Base-by-base conservation (phyloP, 495 filamentous ascomycete species). In the Zalerion maritima region DNA sequence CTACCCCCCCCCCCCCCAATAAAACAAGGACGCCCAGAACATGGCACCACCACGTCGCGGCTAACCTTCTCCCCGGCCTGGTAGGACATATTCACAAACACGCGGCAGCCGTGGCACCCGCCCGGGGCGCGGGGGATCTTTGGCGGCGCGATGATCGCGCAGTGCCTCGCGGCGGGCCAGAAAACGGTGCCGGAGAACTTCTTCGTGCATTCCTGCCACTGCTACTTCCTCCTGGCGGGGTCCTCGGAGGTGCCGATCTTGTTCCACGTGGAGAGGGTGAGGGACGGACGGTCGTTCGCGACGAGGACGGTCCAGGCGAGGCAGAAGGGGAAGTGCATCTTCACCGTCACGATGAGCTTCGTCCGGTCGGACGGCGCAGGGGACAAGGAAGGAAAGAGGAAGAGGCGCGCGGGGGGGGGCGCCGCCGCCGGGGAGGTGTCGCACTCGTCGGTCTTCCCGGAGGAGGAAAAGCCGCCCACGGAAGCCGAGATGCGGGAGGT, bases 201-300 rank as follows among this genome's bases (percentile, higher is more conserved):
- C 58, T 64, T 74, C 37, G 67, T 85, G 25, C 87, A 97, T 59
- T 81, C 73, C 54, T 93, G 93, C 82, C 89, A 97, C 65, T 94
- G 87, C 67, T 97, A 94, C 64, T 97, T 97, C 58, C 75, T 97
- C 21, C 75, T 96, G 2, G 84, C 82, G 7, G 89, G 87, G 17
- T 75, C 86, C 47, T 60, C 73, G 5, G 70, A 78, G 22, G 73
- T 91, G 20, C 87, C 89, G 3, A 79, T 97, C 38, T 58, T 94
- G 32, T 97, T 60, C 52, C 75, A 92, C 45, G 89, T 97, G 18
- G 87, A 94, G 57, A 72, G 75, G 27, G 81, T 96, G 18, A 78
- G 89, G 32, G 78, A 86, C 37, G 89, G 89, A n/a, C 67, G 73
- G 29, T 86, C 78, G 31, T 97, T 86, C 51, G 71, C 81, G 25